phyloP scores from a whole-genome alignment of 345 rosid species.

The Eucalyptus erythrocorys region DNA sequence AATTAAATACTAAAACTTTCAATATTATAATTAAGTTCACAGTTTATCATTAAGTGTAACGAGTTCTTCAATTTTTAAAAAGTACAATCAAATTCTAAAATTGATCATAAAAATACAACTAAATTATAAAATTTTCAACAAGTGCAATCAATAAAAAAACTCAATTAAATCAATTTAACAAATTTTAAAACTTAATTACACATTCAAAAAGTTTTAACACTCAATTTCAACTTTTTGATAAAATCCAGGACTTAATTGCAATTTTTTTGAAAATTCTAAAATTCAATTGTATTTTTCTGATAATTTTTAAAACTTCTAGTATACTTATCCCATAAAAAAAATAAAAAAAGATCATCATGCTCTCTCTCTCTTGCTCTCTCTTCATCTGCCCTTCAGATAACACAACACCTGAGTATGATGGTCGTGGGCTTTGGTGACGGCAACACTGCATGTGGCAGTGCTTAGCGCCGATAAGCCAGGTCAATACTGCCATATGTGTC shows the following conservation, averaged over 20 bases:
- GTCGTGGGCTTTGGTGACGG: not conserved
- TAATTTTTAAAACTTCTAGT: fast-evolving
- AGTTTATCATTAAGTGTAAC: fast-evolving
- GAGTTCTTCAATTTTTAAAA: no score
- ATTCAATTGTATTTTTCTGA: no score
- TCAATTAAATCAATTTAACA: fast-evolving
- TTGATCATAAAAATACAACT: no score
- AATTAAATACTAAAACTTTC: no score
- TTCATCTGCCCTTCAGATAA: not conserved
- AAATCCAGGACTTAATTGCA: fast-evolving
- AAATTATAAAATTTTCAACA: no score
- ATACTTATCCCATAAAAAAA: fast-evolving
- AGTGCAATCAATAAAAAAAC: no score
- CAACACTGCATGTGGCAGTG: not conserved
- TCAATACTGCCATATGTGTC: not conserved
- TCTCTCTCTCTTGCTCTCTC: not conserved
- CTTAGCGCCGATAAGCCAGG: not conserved
- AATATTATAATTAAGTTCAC: fast-evolving
- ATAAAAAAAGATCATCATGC: not conserved
- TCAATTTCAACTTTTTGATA: fast-evolving
- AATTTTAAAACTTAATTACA: no score
- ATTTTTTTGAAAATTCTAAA: no score
- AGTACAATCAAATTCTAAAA: no score
- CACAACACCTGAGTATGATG: fast-evolving
- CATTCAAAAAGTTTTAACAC: fast-evolving